These are phyloP conservation scores for Bryum argenteum DNA, from an alignment of 225 moss, liverwort and hornwort species.

Conservation along the genomic window DNA sequence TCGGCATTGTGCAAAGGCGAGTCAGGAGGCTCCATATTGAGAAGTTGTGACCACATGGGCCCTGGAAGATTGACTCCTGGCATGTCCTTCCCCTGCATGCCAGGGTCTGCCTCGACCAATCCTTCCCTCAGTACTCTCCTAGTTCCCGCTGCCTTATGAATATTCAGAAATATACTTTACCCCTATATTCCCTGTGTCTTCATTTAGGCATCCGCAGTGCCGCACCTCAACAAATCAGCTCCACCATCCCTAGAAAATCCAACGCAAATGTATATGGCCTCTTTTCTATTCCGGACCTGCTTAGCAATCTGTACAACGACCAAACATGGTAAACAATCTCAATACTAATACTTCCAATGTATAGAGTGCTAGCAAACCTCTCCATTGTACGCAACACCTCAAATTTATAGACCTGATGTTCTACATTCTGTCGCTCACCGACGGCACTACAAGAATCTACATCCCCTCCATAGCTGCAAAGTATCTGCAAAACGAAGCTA, in stretches of 20 bases:
- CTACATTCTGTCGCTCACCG: constrained; percentile 14
- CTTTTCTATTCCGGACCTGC: background rate
- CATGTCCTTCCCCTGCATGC: constrained; percentile 73
- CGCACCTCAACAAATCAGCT: constrained; percentile 13
- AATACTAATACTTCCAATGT: background rate
- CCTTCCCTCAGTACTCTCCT: background rate
- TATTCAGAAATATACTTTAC: constrained; percentile 4
- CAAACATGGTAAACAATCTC: background rate
- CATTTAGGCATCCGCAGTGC: constrained; percentile 14
- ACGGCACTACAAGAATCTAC: constrained; percentile 1
- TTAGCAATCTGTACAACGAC: constrained; percentile 14
- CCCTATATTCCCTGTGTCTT: constrained; percentile 18
- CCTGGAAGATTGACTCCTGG: constrained; percentile 68
- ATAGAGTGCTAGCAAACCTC: background rate
- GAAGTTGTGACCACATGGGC: constrained; percentile 91
- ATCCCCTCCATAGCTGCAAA: constrained; percentile 16
- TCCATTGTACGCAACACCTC: background rate
- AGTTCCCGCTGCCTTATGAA: background rate
- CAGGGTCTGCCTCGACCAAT: constrained; percentile 37
- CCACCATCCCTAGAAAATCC: constrained; percentile 1
- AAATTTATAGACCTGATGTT: background rate
- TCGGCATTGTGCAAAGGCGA: constrained; percentile 48
- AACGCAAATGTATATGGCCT: background rate
- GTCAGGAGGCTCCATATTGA: constrained; percentile 66
- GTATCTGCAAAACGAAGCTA: background rate